Conservation (phyloP, 805 yeast species). For the Cyberlindnera xishuangbannaensis region DNA sequence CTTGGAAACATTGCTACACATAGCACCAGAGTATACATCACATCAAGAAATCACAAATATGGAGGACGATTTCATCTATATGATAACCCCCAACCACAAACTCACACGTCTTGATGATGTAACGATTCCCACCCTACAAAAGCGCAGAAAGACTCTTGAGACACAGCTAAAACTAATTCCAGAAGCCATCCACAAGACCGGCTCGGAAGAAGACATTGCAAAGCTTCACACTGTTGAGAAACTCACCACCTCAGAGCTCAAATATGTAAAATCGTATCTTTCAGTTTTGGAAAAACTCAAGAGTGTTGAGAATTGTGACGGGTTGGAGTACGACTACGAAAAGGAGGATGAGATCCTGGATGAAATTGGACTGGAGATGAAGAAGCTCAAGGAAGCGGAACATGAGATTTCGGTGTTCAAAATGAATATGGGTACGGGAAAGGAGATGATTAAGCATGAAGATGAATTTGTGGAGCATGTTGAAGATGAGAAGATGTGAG, state of each 20-base stretch:
- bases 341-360: conserved; percentile 23
- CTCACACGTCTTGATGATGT: conserved; percentile 20
- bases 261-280: conserved; percentile 18
- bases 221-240: conserved; percentile 3
- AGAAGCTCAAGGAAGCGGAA: conserved; percentile 20
- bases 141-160: conserved; percentile 11
- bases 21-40: no score
- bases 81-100: conserved; percentile 23
- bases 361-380: conserved; percentile 18
- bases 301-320: conserved; percentile 11
- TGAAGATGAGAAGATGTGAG: no score
- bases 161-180: conserved; percentile 11
- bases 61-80: conserved; percentile 9
- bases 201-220: conserved; percentile 1
- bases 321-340: conserved; percentile 20
- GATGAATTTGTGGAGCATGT: conserved; percentile 4
- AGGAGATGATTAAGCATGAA: conserved; percentile 1
- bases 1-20: no score
- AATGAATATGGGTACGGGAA: background rate
- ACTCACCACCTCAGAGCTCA: conserved; percentile 15
- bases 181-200: conserved; percentile 4
- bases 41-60: background rate
- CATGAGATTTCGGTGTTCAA: conserved; percentile 4
- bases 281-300: conserved; percentile 16
- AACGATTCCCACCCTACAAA: conserved; percentile 19